Conservation (phyloP, 2,329 filamentous ascomycete species). For the Rhexocercosporidium sp. region DNA sequence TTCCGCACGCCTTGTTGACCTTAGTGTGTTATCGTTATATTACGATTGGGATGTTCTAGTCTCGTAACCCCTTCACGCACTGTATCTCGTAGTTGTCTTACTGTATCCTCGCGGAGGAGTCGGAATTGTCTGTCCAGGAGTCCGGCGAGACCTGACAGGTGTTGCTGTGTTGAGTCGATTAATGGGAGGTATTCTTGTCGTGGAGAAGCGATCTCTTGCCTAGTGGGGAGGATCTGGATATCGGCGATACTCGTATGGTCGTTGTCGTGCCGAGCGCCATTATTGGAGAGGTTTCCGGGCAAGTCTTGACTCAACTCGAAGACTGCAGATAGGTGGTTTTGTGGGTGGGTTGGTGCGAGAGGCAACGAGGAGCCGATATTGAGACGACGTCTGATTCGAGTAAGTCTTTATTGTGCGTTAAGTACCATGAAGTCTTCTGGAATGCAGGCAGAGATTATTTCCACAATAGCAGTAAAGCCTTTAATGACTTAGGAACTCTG, state of each 20-base stretch:
- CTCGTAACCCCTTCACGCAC: conserved; percentile 47
- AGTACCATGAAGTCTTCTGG: conserved; percentile 30
- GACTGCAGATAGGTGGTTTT: conserved; percentile 26
- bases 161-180: conserved; percentile 47
- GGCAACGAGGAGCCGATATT: conserved; percentile 35
- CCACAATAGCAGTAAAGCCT: conserved; percentile 35
- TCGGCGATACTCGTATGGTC: conserved; percentile 52
- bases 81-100: conserved; percentile 57
- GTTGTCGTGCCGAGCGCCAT: conserved; percentile 53
- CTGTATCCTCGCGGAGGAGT: conserved; percentile 60
- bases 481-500: conserved; percentile 43
- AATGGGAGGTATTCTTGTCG: conserved; percentile 52
- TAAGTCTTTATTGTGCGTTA: conserved; percentile 32
- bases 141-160: conserved; percentile 51
- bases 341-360: conserved; percentile 23
- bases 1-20: conserved; percentile 44
- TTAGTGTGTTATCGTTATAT: conserved; percentile 46
- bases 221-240: conserved; percentile 56
- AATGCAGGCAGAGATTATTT: conserved; percentile 35
- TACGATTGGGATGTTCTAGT: conserved; percentile 43
- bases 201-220: conserved; percentile 50
- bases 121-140: conserved; percentile 61
- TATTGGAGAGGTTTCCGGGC: conserved; percentile 42
- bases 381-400: conserved; percentile 36
- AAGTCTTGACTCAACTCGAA: conserved; percentile 37